Base-by-base conservation (phyloP, 2,329 filamentous ascomycete species). In the Scedosporium boydii region DNA sequence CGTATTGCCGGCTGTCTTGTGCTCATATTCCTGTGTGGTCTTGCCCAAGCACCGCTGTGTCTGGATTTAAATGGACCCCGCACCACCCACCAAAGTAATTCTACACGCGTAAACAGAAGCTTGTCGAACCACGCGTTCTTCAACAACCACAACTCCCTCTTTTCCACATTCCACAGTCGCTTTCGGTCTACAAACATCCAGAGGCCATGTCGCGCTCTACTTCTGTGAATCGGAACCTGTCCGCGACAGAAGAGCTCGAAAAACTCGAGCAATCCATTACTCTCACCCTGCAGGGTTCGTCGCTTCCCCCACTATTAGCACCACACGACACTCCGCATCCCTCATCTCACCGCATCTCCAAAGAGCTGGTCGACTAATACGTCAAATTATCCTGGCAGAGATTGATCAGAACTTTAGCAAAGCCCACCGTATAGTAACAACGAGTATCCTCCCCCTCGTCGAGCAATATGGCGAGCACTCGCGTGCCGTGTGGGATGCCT, bases 351-450 rank as follows among this genome's bases (percentile, higher is more conserved):
- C 4, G n/a, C 44, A 23, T 21, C 6, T 41, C 23, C 34, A 51
- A 23, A 27, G 29, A 14, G 34, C 10, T 3, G 1, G 34, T 38
- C 34, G 10, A 14, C 34, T 38, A 38, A 38, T 14, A 38, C 12
- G 10, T 10, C 34, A 44, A 59, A 5, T 16, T 23, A 7, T 4
- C n/a, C 16, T 38, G 56, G 16, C 69, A 96, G 95, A 99, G 80
- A 99, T 99, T 77, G 95, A 99, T 74, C 90, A 91, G 75, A 99
- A 99, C 77, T 99, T 99, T 74, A 97, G 91, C 77, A 91, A 91
- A 71, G 93, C 95, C 34, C 95, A 99, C 75, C 88, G 92, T 65
- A 98, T 99, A 64, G 93, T 99, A 46, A 98, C 95, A 0, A 88
- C 89, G 1, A 96, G 87, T 71, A 97, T 99, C 62, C 77, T 99